Conservation (phyloP, 2,329 filamentous ascomycete genomes). For the Fonsecaea pugnacius region DNA sequence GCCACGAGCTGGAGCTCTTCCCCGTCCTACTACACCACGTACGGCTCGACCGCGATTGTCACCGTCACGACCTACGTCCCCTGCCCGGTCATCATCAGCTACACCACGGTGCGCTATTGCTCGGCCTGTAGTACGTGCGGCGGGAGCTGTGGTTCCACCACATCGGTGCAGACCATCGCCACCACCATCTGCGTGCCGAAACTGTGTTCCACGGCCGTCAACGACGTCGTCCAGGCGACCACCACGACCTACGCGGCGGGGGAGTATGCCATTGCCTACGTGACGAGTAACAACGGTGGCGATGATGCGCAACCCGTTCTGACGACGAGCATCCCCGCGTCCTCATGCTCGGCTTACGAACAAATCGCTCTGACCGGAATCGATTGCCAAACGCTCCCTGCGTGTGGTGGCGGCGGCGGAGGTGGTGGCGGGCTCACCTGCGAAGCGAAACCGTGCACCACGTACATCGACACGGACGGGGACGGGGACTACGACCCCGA, state of each 20-base stretch:
- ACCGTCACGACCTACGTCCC: conserved; percentile 14
- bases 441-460: conserved; percentile 15
- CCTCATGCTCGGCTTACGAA: conserved; percentile 3
- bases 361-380: not conserved
- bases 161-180: not conserved
- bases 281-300: conserved; percentile 8
- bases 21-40: conserved; percentile 8
- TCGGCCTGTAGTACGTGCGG: conserved; percentile 8
- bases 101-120: conserved; percentile 16
- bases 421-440: not conserved
- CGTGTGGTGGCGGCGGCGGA: conserved; percentile 8
- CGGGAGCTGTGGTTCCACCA: not conserved
- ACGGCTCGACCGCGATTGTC: conserved; percentile 12
- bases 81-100: conserved; percentile 10
- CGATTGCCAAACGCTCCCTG: conserved; percentile 7
- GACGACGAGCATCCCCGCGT: conserved; percentile 9
- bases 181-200: conserved; percentile 4
- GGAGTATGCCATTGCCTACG: conserved; percentile 10
- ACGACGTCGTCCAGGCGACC: conserved; percentile 6
- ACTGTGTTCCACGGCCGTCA: conserved; percentile 9
- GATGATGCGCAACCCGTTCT: not conserved
- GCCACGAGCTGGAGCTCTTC: conserved; percentile 15
- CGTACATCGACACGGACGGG: not conserved
- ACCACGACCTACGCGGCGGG: conserved; percentile 9
- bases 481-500: not conserved